Base-by-base conservation (phyloP, 148 eudicot species). In the Simmondsia chinensis region DNA sequence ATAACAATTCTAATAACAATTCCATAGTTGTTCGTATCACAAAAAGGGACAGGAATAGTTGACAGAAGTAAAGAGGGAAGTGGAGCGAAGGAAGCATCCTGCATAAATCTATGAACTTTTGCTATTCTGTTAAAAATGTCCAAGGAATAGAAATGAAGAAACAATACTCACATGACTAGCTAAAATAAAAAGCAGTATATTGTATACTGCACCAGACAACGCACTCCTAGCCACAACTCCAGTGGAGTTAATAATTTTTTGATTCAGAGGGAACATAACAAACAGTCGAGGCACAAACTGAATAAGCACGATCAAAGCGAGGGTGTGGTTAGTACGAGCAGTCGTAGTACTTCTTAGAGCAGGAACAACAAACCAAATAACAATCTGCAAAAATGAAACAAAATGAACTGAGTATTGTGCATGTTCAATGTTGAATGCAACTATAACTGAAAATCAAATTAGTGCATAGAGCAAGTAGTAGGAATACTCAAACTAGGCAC, bases 181-280 rank as follows among this genome's bases (percentile, higher is more conserved):
- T 20, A 88, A 61, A 51, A 88, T 50, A 46, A 72, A 88, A 23
- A 88, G 75, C 46, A 80, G 60, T 48, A 88, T 69, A 39, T 88
- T 83, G 50, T 80, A 88, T 19, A 75, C 87, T 7, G 94, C 97
- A 39, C 97, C 97, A 13, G 94, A 66, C 94, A 83, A 77, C 27
- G 91, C 83, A 37, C 80, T 88, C 38, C 70, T 79, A 10, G 97
- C 89, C 2, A 79, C 67, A 17, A 81, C 75, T 21, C 97, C 97
- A 2, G 94, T 80, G 7, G 76, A 75, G 43, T 88, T 88, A 10
- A 73, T 36, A 40, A 88, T 88, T 43, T 66, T 58, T 12, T 56
- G 72, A 44, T 84, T 80, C 39, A 88, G 50, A 4, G 97, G 97
- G 48, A 83, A 75, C 61, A 88, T 75, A 6, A 84, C 73, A 20